Evolutionary conservation across 192 early-diverging fungal species (phyloP).

Genomic region (Umbelopsis vinacea): DNA sequence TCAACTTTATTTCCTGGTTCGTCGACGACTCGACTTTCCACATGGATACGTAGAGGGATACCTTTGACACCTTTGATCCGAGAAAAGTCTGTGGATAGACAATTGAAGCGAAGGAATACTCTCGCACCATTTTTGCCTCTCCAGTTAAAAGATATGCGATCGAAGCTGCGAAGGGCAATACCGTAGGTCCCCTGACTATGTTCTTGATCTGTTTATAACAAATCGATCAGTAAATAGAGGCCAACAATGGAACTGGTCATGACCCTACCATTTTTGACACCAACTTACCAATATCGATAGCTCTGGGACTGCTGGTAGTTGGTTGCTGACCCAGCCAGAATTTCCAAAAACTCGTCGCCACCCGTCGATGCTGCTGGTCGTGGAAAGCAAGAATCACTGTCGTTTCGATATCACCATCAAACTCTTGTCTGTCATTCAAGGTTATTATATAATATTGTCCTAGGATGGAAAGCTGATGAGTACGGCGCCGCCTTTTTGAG

Average conservation of each 20-base stretch:
- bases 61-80: conserved; percentile 84
- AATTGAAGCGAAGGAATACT: conserved; percentile 71
- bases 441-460: conserved; percentile 64
- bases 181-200: conserved; percentile 58
- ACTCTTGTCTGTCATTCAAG: conserved; percentile 51
- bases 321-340: conserved; percentile 78
- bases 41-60: conserved; percentile 65
- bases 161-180: conserved; percentile 64
- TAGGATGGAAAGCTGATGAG: not conserved
- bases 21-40: conserved; percentile 41
- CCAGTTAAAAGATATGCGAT: conserved; percentile 75
- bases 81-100: conserved; percentile 80
- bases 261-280: not conserved
- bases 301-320: conserved; percentile 57
- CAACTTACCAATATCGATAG: conserved; percentile 63
- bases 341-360: conserved; percentile 68
- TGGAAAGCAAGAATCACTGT: conserved; percentile 71
- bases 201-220: conserved; percentile 44
- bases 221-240: not conserved
- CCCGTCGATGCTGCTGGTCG: conserved; percentile 67
- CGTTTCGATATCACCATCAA: conserved; percentile 53
- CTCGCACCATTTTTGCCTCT: conserved; percentile 66
- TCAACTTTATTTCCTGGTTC: conserved; percentile 45
- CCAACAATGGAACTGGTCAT: not conserved
- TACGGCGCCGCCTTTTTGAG: not conserved